Base-by-base conservation (phyloP, 352 stramenopile genomes). In the Globisporangium paroecandrum region DNA sequence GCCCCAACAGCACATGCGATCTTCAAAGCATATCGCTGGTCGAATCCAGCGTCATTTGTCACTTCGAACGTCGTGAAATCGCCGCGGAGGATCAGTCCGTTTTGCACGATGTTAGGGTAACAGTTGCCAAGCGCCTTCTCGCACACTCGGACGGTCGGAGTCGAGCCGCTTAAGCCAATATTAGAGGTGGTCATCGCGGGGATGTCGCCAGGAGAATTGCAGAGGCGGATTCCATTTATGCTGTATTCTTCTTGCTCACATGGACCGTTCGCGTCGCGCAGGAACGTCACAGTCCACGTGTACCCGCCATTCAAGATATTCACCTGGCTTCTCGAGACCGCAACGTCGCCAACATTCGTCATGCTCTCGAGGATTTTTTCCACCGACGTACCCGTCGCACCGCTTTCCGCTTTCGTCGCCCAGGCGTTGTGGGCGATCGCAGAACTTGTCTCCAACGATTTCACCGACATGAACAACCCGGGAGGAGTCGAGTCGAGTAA, bases 311-410 rank as follows among this genome's bases (percentile, higher is more conserved):
- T 98, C 4, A 77, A 65, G 2, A 55, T 22, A 68, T 98, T 89
- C 18, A 98, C 93, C 1, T 65, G 69, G 68, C 86, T 93, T 69
- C 97, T 76, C 7, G 87, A 92, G 0, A 99, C 97, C 2, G 75
- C 69, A 2, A 99, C 91, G 68, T 98, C 94, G 2, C 97, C 97
- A 55, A 99, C 69, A 68, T 99, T 99, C 6, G 72, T 43, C 82
- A 99, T 97, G 1, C 62, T 75, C 74, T 99, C 93, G 1, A 99
- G 79, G 61, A 98, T 98, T 70, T 99, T 95, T 75, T 99, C 92
- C 4, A 99, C 62, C 6, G 92, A 98, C 0, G 89, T 96, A 0
- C 95, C 96, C 20, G 93, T 90, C 24, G 90, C 87, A 6, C 91
- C 91, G 65, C 91, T 98, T 29, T 98, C 82, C 18, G 75, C 76